These are phyloP conservation scores for Chlamydomonas schloesseri DNA, from an alignment of 139 green algal species.

Conservation along the genomic window DNA sequence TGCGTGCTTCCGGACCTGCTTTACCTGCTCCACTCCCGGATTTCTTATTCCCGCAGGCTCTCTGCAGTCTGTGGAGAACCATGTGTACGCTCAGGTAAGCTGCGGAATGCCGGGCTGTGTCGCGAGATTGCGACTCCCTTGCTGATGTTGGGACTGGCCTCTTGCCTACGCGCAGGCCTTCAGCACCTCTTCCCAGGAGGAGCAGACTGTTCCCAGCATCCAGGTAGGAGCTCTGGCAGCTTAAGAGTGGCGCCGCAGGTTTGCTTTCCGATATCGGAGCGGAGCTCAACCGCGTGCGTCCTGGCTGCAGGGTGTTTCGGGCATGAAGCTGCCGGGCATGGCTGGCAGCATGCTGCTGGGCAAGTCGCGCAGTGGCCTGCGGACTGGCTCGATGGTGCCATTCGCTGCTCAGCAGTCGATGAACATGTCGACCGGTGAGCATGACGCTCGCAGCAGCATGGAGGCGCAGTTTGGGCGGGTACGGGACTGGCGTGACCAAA, in stretches of 20 bases:
- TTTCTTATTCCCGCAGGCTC: background rate
- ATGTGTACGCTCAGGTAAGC: conserved; percentile 32
- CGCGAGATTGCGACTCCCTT: conserved; percentile 20
- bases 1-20: background rate
- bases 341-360: conserved; percentile 36
- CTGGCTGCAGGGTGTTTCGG: background rate
- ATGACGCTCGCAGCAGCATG: too few species aligned
- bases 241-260: background rate
- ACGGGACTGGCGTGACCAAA: too few species aligned
- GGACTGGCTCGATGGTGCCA: conserved; percentile 17
- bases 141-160: background rate
- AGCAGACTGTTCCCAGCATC: background rate
- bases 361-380: conserved; percentile 8
- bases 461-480: too few species aligned
- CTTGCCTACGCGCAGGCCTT: conserved; percentile 4
- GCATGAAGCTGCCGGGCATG: conserved; percentile 37
- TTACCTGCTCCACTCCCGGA: background rate
- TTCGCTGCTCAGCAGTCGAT: conserved; percentile 54
- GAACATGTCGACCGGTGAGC: conserved; percentile 48
- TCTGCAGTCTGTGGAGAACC: conserved; percentile 29
- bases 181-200: conserved; percentile 1
- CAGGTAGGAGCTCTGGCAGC: background rate
- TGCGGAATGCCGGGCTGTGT: too few species aligned
- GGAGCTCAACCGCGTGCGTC: background rate
- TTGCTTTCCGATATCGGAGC: conserved; percentile 3